Evolutionary conservation across 2,329 filamentous ascomycete genomes (phyloP), one percentile per base, ranked within the genome.

Genomic region (Monilinia aucupariae): DNA sequence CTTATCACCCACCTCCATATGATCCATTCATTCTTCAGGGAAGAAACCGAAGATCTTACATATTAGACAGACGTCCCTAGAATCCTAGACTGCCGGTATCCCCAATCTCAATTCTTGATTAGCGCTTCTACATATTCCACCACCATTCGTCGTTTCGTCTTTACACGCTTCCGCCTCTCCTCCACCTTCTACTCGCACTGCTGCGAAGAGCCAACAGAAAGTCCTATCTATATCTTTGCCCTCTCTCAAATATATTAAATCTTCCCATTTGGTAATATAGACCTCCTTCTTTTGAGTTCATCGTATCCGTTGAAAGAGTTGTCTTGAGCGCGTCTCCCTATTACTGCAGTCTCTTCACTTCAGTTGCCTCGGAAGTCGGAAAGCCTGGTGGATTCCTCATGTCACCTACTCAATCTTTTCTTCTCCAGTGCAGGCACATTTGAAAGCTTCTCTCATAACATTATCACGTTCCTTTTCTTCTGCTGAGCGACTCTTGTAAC

Each of bases 381-480:
- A 20, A 32, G 41, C 43, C 17, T 45, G 27, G 41, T 45, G 27
- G n/a, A 43, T 54, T 61, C 30, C 48, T 39, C 32, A 53, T 59
- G 62, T 45, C 49, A 64, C 49, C 47, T 32, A 55, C 43, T 34
- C 59, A 51, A 62, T 17, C 20, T 60, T 32, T 41, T 34, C 43
- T 55, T 41, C 56, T 49, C 34, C n/a, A 66, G 69, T 71, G 70
- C 69, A 67, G 68, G 68, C 69, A 69, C 71, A 63, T 50, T 45
- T 63, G 54, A 63, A 47, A 63, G n/a, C 49, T 48, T 48, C 45
- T 50, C 27, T 62, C 25, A 47, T 37, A 51, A 61, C 60, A 66
- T 60, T 59, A 37, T n/a, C 47, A 53, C 63, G 41, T 60, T 58
- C 53, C n/a, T 43, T 59, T 61, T 66, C 34, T 65, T n/a, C n/a